A percentile compares a stretch with the other conserved stretches of the same genome.
Evolutionary conservation across 225 moss, liverwort and hornwort species (phyloP).

Genomic region (Sphagnum contortum): DNA sequence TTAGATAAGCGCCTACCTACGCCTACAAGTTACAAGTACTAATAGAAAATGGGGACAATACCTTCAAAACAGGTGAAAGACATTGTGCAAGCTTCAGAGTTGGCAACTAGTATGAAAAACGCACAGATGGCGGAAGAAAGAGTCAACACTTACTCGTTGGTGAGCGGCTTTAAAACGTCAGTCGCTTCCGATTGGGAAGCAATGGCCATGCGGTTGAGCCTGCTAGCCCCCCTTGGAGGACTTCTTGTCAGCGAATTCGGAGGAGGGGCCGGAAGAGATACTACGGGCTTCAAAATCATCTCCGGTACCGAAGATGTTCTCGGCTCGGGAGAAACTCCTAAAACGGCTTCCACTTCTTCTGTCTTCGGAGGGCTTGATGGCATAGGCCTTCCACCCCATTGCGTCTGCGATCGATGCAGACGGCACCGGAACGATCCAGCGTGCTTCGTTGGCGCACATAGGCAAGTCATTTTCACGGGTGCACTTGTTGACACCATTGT

Average conservation of each 20-base stretch:
- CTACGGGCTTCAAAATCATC: not conserved
- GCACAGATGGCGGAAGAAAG: not conserved
- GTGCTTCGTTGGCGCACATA: constrained; percentile 74
- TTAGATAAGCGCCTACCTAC: not conserved
- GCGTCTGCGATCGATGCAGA: constrained; percentile 44
- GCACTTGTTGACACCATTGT: not conserved
- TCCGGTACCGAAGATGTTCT: not conserved
- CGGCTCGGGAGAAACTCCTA: constrained; percentile 9
- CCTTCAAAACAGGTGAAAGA: not conserved
- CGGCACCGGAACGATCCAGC: constrained; percentile 83
- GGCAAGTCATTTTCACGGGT: constrained; percentile 60
- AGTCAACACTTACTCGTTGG: constrained; percentile 1
- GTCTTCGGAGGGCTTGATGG: constrained; percentile 9
- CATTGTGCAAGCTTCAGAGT: not conserved
- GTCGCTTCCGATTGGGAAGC: constrained; percentile 8
- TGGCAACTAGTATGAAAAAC: not conserved
- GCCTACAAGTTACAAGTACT: not conserved
- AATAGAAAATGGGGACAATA: not conserved
- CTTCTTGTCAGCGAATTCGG: constrained; percentile 12
- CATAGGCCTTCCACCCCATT: constrained; percentile 23
- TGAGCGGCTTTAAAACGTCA: not conserved
- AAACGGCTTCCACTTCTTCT: constrained; percentile 18
- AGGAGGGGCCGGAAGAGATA: not conserved
- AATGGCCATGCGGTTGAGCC: constrained; percentile 30
- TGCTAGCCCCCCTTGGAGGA: constrained; percentile 22